A percentile compares a stretch with the other conserved stretches of the same genome.
phyloP scores from a whole-genome alignment of 805 yeast species.

The Teunomyces kruisii region DNA sequence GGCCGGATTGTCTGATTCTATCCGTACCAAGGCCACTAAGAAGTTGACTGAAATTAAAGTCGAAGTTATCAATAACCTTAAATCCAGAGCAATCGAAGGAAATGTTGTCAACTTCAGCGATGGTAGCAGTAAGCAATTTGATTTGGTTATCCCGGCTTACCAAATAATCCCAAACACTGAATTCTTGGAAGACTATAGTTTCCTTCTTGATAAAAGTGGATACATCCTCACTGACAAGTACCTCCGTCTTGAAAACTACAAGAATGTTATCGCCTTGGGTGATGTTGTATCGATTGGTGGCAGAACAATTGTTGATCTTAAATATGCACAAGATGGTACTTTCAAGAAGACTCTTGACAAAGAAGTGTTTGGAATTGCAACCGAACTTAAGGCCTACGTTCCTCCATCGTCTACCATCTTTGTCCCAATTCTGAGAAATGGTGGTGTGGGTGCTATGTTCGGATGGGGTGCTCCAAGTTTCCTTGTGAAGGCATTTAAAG shows the following conservation, averaged over 20 bases:
- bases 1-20: slow-evolving; percentile 13
- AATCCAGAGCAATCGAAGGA: slow-evolving; percentile 7
- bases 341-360: slow-evolving; percentile 14
- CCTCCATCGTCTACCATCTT: slow-evolving; percentile 14
- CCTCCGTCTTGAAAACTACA: slow-evolving; percentile 22
- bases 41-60: slow-evolving; percentile 20
- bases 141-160: slow-evolving; percentile 28
- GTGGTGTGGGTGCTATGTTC: slow-evolving; percentile 35
- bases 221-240: slow-evolving; percentile 27
- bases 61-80: slow-evolving; percentile 20
- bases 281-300: slow-evolving; percentile 28
- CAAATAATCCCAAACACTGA: slow-evolving; percentile 31
- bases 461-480: slow-evolving; percentile 32
- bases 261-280: slow-evolving; percentile 34
- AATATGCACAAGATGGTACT: slow-evolving; percentile 18
- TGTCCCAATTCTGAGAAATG: slow-evolving; percentile 33
- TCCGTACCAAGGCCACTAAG: slow-evolving; percentile 12
- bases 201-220: slow-evolving; percentile 25
- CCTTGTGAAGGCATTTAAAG: slow-evolving; percentile 24
- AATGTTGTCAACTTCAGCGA: slow-evolving; percentile 15
- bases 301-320: slow-evolving; percentile 26
- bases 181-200: slow-evolving; percentile 21
- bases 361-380: slow-evolving; percentile 13
- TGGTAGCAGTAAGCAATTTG: slow-evolving; percentile 20
- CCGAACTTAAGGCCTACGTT: slow-evolving; percentile 13